Conservation (phyloP, 176 grass and related monocot genomes). For the Phyllostachys edulis region DNA sequence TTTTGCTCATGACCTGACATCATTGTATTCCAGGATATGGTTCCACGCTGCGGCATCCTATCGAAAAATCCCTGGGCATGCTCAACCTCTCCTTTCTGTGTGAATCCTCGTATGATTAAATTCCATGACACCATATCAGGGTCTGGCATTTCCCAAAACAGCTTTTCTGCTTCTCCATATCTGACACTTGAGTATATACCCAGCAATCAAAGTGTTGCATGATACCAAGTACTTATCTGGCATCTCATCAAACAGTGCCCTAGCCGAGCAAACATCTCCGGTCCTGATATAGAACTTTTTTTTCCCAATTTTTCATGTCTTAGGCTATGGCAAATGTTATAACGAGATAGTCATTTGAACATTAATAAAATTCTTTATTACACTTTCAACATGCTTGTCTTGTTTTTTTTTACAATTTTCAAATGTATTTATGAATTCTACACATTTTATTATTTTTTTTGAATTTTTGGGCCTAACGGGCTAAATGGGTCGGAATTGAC, state of each 20-base stretch:
- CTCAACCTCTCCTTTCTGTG: slow-evolving; percentile 45
- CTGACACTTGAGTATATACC: slow-evolving; percentile 35
- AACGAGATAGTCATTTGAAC: too few species aligned
- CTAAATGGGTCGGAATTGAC: too few species aligned
- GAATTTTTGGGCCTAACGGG: too few species aligned
- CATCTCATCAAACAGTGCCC: slow-evolving; percentile 72
- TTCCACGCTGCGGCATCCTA: slow-evolving; percentile 49
- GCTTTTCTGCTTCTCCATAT: slow-evolving; percentile 56
- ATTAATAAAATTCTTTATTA: too few species aligned
- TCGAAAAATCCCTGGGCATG: slow-evolving; percentile 50
- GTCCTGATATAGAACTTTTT: slow-evolving; percentile 45
- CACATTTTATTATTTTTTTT: too few species aligned
- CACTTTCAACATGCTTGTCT: too few species aligned
- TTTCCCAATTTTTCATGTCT: too few species aligned
- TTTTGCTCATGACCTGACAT: slow-evolving; percentile 72
- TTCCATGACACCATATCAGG: slow-evolving; percentile 69
- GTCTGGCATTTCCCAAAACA: slow-evolving; percentile 52
- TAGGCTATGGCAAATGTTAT: too few species aligned
- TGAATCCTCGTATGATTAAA: slow-evolving; percentile 67
- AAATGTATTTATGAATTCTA: too few species aligned
- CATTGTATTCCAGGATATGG: slow-evolving; percentile 75
- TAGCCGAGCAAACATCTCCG: too few species aligned
- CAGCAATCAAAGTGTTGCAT: slow-evolving; percentile 73
- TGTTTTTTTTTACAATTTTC: too few species aligned
- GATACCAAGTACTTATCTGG: slow-evolving; percentile 55